phyloP scores from a whole-genome alignment of 1,284 basidiomycete species.

The Ganoderma multipileum region DNA sequence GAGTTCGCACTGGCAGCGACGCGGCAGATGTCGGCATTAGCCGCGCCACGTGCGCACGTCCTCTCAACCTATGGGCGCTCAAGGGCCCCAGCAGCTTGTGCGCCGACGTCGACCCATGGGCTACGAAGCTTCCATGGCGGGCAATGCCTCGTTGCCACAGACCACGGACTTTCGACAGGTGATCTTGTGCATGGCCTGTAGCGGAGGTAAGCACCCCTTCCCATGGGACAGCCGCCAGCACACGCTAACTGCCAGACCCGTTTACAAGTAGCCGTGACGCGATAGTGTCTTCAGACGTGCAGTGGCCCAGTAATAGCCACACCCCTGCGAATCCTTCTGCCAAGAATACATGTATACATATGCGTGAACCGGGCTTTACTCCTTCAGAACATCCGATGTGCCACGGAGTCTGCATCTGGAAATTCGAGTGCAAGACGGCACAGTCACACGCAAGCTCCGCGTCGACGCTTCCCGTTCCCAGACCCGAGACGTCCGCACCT shows the following conservation, averaged over 20 bases:
- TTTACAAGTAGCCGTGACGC: constrained; percentile 1
- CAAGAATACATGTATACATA: not conserved
- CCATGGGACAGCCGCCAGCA: not conserved
- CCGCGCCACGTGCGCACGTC: not conserved
- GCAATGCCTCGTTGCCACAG: not conserved
- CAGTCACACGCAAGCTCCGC: constrained; percentile 22
- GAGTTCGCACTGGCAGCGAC: not conserved
- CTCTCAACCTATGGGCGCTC: not conserved
- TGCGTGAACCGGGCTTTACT: not conserved
- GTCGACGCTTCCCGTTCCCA: constrained; percentile 22
- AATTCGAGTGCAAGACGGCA: not conserved
- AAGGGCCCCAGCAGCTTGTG: not conserved
- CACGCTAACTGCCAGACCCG: not conserved
- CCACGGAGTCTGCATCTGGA: not conserved
- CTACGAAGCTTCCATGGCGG: not conserved
- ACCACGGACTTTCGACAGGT: not conserved
- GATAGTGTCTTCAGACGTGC: not conserved
- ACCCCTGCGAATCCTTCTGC: constrained; percentile 4
- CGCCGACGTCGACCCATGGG: not conserved
- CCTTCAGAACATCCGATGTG: not conserved
- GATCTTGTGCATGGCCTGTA: not conserved
- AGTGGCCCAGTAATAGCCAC: not conserved
- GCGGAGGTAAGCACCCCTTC: not conserved
- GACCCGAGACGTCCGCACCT: constrained; percentile 11
- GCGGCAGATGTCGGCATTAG: not conserved